phyloP scores from a whole-genome alignment of 768 basidiomycete genomes.

The Mycena chlorophos region DNA sequence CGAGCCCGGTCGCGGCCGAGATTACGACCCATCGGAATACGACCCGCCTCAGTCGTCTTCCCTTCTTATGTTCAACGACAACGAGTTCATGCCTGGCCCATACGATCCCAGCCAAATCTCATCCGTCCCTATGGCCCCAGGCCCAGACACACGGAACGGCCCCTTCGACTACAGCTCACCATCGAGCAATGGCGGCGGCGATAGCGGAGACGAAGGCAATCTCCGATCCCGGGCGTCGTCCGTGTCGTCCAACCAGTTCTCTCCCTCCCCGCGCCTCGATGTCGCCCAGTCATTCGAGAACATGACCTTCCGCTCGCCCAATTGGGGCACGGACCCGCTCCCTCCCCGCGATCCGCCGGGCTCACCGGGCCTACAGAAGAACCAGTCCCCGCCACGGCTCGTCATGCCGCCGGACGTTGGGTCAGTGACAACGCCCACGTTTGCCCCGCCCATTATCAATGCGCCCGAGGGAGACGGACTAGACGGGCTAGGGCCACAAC shows the following conservation, averaged over 20 bases:
- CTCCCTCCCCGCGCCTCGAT: constrained; percentile 56
- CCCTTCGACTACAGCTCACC: constrained; percentile 68
- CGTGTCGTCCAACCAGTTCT: constrained; percentile 57
- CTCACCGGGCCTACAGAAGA: constrained; percentile 40
- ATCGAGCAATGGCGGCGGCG: constrained; percentile 50
- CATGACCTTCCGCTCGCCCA: constrained; percentile 65
- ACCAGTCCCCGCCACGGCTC: constrained; percentile 63
- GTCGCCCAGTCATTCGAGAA: constrained; percentile 62
- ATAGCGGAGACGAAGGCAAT: constrained; percentile 44
- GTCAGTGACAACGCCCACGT: not conserved
- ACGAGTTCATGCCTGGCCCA: constrained; percentile 44
- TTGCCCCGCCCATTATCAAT: constrained; percentile 39
- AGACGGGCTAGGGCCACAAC: constrained; percentile 59
- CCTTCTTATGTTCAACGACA: constrained; percentile 62
- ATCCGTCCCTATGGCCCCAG: constrained; percentile 39
- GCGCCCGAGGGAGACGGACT: constrained; percentile 55
- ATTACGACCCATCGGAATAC: constrained; percentile 76
- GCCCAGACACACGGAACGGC: constrained; percentile 35
- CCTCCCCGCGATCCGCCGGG: constrained; percentile 35
- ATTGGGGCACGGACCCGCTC: constrained; percentile 53
- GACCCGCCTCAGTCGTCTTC: constrained; percentile 54
- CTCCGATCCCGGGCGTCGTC: constrained; percentile 65
- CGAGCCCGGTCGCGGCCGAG: constrained; percentile 39
- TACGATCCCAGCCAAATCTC: constrained; percentile 40
- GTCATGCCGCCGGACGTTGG: constrained; percentile 49